These are phyloP conservation scores for Phytophthora sp. DNA, from an alignment of 352 stramenopile species.

Conservation along the genomic window DNA sequence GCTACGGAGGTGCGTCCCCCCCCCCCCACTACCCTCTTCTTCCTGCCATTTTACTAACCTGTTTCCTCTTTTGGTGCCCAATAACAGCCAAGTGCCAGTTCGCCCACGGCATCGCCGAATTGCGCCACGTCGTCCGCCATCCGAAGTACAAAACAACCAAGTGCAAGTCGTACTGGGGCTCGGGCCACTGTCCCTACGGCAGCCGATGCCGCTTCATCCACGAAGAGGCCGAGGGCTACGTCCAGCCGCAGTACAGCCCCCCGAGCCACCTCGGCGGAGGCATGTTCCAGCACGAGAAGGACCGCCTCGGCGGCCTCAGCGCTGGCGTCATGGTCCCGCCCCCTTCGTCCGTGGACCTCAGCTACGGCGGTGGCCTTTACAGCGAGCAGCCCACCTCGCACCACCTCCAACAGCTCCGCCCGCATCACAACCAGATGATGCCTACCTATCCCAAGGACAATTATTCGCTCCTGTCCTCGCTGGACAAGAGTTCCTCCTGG, in stretches of 20 bases:
- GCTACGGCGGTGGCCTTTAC: constrained; percentile 38
- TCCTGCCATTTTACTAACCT: constrained; percentile 8
- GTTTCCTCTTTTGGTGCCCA: neutral
- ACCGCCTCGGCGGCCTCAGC: constrained; percentile 32
- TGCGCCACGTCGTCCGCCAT: constrained; percentile 86
- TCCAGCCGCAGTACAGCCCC: constrained; percentile 60
- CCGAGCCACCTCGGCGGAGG: constrained; percentile 39
- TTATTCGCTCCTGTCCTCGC: constrained; percentile 68
- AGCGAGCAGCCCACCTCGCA: constrained; percentile 42
- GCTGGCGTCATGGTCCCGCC: constrained; percentile 39
- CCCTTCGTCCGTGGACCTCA: constrained; percentile 39
- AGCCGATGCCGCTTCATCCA: constrained; percentile 90
- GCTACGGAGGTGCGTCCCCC: constrained; percentile 70
- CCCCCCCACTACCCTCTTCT: neutral
- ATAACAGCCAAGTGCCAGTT: constrained; percentile 87
- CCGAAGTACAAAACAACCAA: constrained; percentile 93
- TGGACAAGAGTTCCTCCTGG: constrained; percentile 66
- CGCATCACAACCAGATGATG: constrained; percentile 42
- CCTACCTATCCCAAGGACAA: constrained; percentile 64
- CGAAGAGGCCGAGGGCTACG: constrained; percentile 74
- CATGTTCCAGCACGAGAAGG: constrained; percentile 74
- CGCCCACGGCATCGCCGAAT: constrained; percentile 77
- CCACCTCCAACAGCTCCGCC: constrained; percentile 33
- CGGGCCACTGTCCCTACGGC: constrained; percentile 87
- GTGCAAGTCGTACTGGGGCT: constrained; percentile 92